Evolutionary conservation across 2,329 filamentous ascomycete genomes (phyloP).

Genomic region (Pseudomassariella vexata): DNA sequence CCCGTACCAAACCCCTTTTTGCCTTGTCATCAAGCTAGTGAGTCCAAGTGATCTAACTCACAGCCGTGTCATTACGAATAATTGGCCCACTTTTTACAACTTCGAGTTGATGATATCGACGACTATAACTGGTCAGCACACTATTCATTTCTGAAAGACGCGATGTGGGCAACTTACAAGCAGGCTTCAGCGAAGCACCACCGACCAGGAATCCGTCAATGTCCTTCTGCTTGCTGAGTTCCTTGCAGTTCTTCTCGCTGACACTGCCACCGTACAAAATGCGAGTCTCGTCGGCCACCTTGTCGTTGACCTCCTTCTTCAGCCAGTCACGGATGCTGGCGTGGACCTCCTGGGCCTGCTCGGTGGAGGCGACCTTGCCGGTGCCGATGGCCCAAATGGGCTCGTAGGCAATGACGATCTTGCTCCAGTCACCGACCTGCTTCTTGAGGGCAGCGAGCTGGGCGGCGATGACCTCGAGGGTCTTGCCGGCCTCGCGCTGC

Average conservation of each 20-base stretch:
- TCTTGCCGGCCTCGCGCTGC: constrained; percentile 81
- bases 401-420: constrained; percentile 96
- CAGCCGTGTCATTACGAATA: no score
- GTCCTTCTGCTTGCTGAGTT: constrained; percentile 85
- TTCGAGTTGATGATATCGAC: constrained; percentile 53
- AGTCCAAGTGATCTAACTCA: no score
- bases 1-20: constrained; percentile 2
- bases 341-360: constrained; percentile 93
- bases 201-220: constrained; percentile 98
- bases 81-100: no score
- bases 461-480: constrained; percentile 75
- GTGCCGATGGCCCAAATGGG: constrained; percentile 96
- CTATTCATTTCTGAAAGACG: not conserved
- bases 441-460: constrained; percentile 80
- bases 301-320: constrained; percentile 66
- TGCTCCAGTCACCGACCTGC: constrained; percentile 79
- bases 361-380: constrained; percentile 82
- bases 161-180: constrained; percentile 55
- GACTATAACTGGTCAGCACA: constrained; percentile 27
- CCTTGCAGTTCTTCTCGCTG: constrained; percentile 95
- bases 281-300: constrained; percentile 77
- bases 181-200: constrained; percentile 93
- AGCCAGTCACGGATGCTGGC: constrained; percentile 89
- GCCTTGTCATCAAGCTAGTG: not conserved
- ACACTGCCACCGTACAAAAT: constrained; percentile 97